A percentile compares a stretch with the other conserved stretches of the same genome.
phyloP scores from a whole-genome alignment of 2,329 filamentous ascomycete genomes.

The Microcera coccophila region DNA sequence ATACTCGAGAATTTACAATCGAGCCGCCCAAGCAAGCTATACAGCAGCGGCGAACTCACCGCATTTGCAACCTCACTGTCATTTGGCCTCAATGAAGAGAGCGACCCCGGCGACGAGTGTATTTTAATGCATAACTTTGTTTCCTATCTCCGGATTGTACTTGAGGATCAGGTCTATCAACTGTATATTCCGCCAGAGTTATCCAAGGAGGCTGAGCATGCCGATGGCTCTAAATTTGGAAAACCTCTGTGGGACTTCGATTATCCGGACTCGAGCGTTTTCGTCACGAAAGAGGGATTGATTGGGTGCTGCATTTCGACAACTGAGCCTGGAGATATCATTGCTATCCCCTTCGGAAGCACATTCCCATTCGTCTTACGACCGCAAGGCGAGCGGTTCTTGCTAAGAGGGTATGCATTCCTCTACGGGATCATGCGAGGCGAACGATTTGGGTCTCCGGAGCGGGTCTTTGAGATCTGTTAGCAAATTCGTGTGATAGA shows the following conservation, averaged over 20 bases:
- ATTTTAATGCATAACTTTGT: conserved; percentile 6
- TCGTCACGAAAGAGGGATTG: conserved; percentile 1
- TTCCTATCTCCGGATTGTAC: conserved; percentile 3
- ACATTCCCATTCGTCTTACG: conserved; percentile 6
- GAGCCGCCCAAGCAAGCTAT: not conserved
- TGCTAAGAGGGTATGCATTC: conserved; percentile 5
- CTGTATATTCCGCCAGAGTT: not conserved
- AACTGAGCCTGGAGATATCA: conserved; percentile 2
- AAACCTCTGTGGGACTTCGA: conserved; percentile 10
- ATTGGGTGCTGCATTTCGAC: conserved; percentile 7
- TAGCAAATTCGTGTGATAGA: not conserved
- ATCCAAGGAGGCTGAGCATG: not conserved
- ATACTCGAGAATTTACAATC: conserved; percentile 1
- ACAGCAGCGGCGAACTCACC: not conserved
- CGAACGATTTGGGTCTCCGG: conserved; percentile 1
- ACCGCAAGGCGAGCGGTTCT: not conserved
- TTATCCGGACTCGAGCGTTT: conserved; percentile 6
- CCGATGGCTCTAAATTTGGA: conserved; percentile 6
- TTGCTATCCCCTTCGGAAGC: conserved; percentile 5
- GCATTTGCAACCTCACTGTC: conserved; percentile 4
- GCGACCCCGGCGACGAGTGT: conserved; percentile 1
- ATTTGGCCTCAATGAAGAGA: conserved; percentile 4
- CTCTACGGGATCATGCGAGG: conserved; percentile 4
- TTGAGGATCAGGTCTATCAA: conserved; percentile 1
- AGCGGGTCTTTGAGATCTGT: not conserved